Evolutionary conservation across 2,329 filamentous ascomycete genomes (phyloP), one percentile per base, ranked within the genome.

Genomic region (Aspergillus tamarii): DNA sequence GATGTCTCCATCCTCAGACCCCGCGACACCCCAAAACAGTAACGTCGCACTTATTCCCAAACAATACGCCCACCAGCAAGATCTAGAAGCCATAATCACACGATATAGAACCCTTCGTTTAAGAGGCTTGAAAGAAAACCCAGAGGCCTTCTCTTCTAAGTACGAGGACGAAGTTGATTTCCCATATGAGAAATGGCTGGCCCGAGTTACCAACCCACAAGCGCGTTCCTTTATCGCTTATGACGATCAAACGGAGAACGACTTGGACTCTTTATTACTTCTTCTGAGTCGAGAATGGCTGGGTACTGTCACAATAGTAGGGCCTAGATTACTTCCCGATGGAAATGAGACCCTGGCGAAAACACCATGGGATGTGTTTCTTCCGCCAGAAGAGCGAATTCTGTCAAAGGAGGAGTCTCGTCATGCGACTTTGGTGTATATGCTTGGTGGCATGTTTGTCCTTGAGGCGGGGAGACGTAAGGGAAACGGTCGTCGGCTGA

Each of bases 101-200:
- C 53, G 43, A 16, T 60, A 60, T 45, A 57, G 43, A 23, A 14
- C 23, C 8, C 45, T 64, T 23, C 58, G 62, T 8, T n/a, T 64
- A 14, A 32, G 19, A 14, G 62, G 58, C 7, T 58, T 64, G 9
- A 43, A 64, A 32, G 48, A 64, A n/a, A 36, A 57, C 7, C 58
- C 62, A 7, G 6, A 57, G 1, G 53, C 62, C 6, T 64, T 64
- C 23, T 23, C 23, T 16, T 53, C 62, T 0, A 64, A 39, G 4
- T 61, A 64, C 45, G 62, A 64, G 8, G 21, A 50, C 6, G 62
- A 64, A 50, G 16, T 61, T 2, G 6, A 54, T 2, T 61, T 64
- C 19, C 58, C 58, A 8, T 19, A 26, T 7, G 34, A 61, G 10
- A 57, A 21, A 26, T 64, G 62, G 62, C n/a, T 53, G 8, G 26